phyloP scores from a whole-genome alignment of 176 grass and related monocot species.

The Musa troglodytarum region DNA sequence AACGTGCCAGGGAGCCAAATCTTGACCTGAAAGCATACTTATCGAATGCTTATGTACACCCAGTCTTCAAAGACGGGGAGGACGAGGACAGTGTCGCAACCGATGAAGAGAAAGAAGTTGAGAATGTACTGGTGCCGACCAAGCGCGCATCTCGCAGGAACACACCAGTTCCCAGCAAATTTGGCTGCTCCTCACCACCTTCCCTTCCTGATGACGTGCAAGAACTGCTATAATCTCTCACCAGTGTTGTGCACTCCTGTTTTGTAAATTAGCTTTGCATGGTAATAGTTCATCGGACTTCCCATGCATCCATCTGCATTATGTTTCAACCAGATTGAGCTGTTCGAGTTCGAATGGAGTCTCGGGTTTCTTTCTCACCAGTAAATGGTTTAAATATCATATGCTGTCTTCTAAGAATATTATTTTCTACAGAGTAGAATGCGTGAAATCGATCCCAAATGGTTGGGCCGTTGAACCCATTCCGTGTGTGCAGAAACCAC shows the following conservation, averaged over 20 bases:
- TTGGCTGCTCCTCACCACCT: constrained; percentile 48
- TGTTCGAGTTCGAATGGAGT: too few relatives aligned
- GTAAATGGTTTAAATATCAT: too few relatives aligned
- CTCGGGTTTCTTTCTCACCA: too few relatives aligned
- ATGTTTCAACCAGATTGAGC: too few relatives aligned
- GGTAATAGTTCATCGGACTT: too few relatives aligned
- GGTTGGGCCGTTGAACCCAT: too few relatives aligned
- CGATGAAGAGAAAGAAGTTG: constrained; percentile 27
- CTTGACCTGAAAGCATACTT: constrained; percentile 74
- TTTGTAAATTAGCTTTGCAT: too few relatives aligned
- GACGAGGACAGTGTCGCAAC: constrained; percentile 51
- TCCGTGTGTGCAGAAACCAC: too few relatives aligned
- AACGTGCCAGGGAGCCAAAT: constrained; percentile 76
- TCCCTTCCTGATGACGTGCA: constrained; percentile 49
- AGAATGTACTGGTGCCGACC: constrained; percentile 69
- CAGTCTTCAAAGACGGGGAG: constrained; percentile 73
- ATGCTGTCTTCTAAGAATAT: too few relatives aligned
- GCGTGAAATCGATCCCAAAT: too few relatives aligned
- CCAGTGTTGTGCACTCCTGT: neutral
- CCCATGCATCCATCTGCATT: too few relatives aligned
- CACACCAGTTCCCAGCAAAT: constrained; percentile 71
- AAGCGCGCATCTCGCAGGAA: constrained; percentile 78
- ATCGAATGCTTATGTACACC: constrained; percentile 62
- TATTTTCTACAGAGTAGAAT: too few relatives aligned
- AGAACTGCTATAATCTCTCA: constrained; percentile 2